Percentiles rank a stretch among this genome's conserved stretches.
phyloP scores from a whole-genome alignment of 176 grass and related monocot genomes.

The Alopecurus myosuroides region DNA sequence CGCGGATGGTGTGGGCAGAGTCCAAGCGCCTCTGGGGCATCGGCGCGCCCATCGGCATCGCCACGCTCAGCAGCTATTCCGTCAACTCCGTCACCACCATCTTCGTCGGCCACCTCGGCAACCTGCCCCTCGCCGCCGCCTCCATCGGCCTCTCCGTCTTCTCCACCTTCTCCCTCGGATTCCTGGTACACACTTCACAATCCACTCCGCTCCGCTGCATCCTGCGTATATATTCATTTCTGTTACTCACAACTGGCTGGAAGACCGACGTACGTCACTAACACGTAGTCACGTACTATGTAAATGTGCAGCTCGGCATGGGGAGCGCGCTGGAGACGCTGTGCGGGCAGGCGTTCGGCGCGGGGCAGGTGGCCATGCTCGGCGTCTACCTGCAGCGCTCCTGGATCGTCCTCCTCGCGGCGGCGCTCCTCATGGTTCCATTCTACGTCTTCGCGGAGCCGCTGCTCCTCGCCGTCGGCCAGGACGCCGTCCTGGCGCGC shows the following conservation, averaged over 20 bases:
- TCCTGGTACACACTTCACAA: neutral
- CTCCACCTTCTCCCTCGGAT: neutral
- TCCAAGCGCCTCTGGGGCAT: neutral
- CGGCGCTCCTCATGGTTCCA: slow-evolving; percentile 17
- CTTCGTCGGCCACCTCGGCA: neutral
- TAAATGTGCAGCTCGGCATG: slow-evolving; percentile 43
- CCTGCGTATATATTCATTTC: too few relatives aligned
- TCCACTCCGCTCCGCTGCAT: too few relatives aligned
- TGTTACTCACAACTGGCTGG: neutral
- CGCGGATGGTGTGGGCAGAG: neutral
- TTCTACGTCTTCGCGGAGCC: slow-evolving; percentile 42
- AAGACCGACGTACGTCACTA: neutral
- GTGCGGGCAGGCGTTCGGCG: slow-evolving; percentile 55
- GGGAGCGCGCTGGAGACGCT: slow-evolving; percentile 65
- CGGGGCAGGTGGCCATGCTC: slow-evolving; percentile 45
- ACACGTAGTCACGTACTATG: neutral
- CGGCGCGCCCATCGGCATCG: neutral
- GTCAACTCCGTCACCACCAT: neutral
- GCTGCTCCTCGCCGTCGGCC: slow-evolving; percentile 38
- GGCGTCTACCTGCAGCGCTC: slow-evolving; percentile 61
- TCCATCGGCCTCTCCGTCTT: neutral
- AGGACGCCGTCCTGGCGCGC: slow-evolving; percentile 43
- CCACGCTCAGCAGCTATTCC: neutral
- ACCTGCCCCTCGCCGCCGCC: neutral
- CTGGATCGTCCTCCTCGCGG: slow-evolving; percentile 37